Conservation (phyloP, 371 early-diverging fungal genomes). For the Mortierella sp. region DNA sequence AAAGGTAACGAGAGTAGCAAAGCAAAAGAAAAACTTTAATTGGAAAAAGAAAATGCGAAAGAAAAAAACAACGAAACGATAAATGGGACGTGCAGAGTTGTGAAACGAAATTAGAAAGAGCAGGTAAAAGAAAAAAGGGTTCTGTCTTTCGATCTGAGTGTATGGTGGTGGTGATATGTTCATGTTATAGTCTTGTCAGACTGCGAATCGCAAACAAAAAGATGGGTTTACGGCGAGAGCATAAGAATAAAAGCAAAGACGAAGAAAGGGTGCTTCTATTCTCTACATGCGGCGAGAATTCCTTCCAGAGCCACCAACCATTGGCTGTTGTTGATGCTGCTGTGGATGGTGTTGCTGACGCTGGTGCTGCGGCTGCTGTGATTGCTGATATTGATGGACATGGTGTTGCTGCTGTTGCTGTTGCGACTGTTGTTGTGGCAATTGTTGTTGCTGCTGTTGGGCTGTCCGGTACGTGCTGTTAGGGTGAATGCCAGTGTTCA, state of each 20-base stretch:
- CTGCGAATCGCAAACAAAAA: constrained; percentile 7
- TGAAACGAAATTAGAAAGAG: neutral
- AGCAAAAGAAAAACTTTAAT: neutral
- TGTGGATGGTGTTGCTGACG: constrained; percentile 30
- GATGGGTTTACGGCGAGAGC: neutral
- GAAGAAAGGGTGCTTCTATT: neutral
- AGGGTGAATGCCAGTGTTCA: constrained; percentile 30
- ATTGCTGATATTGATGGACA: neutral
- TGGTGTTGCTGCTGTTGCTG: constrained; percentile 22
- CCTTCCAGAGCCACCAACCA: constrained; percentile 23
- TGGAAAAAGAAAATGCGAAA: neutral
- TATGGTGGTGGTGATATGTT: neutral
- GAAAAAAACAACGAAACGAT: neutral
- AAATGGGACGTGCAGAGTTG: neutral
- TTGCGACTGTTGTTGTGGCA: constrained; percentile 16
- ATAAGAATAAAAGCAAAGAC: constrained; percentile 8
- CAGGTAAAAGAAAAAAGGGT: neutral
- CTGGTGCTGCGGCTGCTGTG: constrained; percentile 25
- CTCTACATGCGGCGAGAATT: constrained; percentile 20
- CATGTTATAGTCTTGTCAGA: too few species aligned
- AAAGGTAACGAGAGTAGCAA: neutral
- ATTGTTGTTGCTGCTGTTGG: constrained; percentile 16
- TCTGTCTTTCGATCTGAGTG: neutral
- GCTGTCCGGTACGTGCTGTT: constrained; percentile 22
- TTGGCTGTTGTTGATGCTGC: constrained; percentile 26